Evolutionary conservation across 768 basidiomycete genomes (phyloP).

Genomic region (Xerocomus potaroensis): DNA sequence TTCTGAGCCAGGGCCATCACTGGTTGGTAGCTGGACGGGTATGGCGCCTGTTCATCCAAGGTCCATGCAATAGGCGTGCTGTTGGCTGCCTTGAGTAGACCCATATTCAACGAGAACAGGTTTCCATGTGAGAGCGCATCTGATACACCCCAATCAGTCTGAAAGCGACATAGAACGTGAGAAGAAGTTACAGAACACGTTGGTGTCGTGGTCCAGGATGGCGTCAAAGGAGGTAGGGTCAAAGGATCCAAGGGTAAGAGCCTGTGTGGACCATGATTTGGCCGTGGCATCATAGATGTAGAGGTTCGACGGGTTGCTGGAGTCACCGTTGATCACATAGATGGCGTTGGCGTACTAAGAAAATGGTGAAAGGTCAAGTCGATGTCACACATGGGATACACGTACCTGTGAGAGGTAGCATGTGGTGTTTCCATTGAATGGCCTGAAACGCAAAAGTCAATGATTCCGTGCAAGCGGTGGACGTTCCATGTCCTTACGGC

Average conservation of each 20-base stretch:
- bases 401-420: constrained; percentile 71
- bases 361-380: neutral
- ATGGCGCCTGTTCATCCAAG: constrained; percentile 53
- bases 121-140: constrained; percentile 67
- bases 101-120: constrained; percentile 71
- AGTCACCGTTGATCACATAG: constrained; percentile 79
- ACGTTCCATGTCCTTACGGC: constrained; percentile 51
- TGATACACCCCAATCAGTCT: constrained; percentile 23
- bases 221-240: constrained; percentile 62
- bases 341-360: constrained; percentile 77
- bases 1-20: constrained; percentile 83
- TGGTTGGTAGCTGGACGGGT: constrained; percentile 58
- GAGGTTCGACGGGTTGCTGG: constrained; percentile 59
- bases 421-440: constrained; percentile 64
- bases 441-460: constrained; percentile 34
- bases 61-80: constrained; percentile 58
- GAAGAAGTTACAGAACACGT: constrained; percentile 63
- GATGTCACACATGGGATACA: neutral
- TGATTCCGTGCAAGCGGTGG: neutral
- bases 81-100: constrained; percentile 55
- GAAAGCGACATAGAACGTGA: neutral
- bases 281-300: constrained; percentile 77
- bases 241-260: constrained; percentile 47
- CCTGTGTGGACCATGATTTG: constrained; percentile 77
- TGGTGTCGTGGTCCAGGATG: constrained; percentile 93